Evolutionary conservation across 2,329 filamentous ascomycete genomes (phyloP).

Genomic region (Xylariomycetidae sp.): DNA sequence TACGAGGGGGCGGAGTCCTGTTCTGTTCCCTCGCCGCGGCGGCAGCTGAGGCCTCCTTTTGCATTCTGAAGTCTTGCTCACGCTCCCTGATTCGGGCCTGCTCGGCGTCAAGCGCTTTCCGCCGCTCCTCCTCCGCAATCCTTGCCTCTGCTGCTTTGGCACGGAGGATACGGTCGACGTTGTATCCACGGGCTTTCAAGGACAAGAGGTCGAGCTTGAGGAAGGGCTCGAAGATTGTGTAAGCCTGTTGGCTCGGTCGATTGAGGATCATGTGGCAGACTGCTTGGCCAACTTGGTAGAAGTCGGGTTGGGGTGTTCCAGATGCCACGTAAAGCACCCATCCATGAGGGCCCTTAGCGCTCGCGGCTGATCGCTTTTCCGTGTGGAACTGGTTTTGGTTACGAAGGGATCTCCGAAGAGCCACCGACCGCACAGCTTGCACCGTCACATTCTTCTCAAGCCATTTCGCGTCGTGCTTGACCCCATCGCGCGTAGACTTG

Average conservation of each 20-base stretch:
- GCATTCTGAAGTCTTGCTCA: constrained; percentile 41
- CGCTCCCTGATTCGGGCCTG: constrained; percentile 57
- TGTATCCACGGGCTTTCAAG: constrained; percentile 83
- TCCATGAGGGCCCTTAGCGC: constrained; percentile 44
- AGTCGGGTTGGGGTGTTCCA: constrained; percentile 51
- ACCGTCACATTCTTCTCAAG: constrained; percentile 79
- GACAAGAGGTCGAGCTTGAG: constrained; percentile 78
- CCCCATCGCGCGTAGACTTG: constrained; percentile 65
- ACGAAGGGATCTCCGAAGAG: constrained; percentile 68
- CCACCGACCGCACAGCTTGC: constrained; percentile 70
- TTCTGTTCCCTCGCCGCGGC: constrained; percentile 32
- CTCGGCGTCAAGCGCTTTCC: constrained; percentile 68
- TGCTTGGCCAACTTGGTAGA: constrained; percentile 88
- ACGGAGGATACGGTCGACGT: constrained; percentile 88
- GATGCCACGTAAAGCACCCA: constrained; percentile 73
- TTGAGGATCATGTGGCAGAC: constrained; percentile 75
- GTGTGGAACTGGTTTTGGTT: constrained; percentile 63
- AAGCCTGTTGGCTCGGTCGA: constrained; percentile 81
- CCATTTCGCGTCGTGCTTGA: constrained; percentile 86
- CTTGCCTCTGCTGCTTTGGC: constrained; percentile 82
- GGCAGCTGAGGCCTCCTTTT: constrained; percentile 35
- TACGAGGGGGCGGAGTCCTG: constrained; percentile 40
- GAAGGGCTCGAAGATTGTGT: constrained; percentile 85
- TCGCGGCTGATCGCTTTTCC: constrained; percentile 71
- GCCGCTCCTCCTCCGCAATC: constrained; percentile 76